Percentiles rank a stretch among this genome's conserved stretches.
Conservation (phyloP, 306 rosid genomes). For the Cercis canadensis region DNA sequence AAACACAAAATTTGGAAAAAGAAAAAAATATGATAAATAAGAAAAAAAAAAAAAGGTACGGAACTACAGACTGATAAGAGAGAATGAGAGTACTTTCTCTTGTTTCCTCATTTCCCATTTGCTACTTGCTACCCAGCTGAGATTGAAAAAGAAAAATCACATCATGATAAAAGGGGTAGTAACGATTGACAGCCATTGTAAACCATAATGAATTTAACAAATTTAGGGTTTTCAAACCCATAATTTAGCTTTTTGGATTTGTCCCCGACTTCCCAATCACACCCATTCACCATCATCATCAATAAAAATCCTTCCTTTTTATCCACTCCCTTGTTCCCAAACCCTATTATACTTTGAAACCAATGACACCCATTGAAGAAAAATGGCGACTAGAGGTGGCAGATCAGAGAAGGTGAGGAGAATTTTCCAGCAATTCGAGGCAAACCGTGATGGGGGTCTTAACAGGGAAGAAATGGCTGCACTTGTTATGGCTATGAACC, state of each 20-base stretch:
- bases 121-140: background rate
- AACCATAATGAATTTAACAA: constrained; percentile 29
- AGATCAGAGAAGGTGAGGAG: constrained; percentile 98
- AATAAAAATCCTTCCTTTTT: too few relatives aligned
- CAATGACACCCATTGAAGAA: background rate
- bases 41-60: too few relatives aligned
- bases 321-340: too few relatives aligned
- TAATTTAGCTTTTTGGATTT: constrained; percentile 17
- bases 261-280: background rate
- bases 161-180: background rate
- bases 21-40: too few relatives aligned
- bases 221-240: constrained; percentile 37
- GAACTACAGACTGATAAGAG: too few relatives aligned
- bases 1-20: too few relatives aligned
- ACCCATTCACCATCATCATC: constrained; percentile 8
- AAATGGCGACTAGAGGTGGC: constrained; percentile 93
- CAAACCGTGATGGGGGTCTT: constrained; percentile 83
- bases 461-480: constrained; percentile 93
- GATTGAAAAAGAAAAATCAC: background rate
- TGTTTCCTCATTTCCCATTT: too few relatives aligned
- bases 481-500: constrained; percentile 96
- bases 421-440: constrained; percentile 85
- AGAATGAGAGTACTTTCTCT: too few relatives aligned
- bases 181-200: constrained; percentile 24
- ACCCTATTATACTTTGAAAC: too few relatives aligned